Conservation (phyloP, 345 rosid genomes). For the Pistacia vera region DNA sequence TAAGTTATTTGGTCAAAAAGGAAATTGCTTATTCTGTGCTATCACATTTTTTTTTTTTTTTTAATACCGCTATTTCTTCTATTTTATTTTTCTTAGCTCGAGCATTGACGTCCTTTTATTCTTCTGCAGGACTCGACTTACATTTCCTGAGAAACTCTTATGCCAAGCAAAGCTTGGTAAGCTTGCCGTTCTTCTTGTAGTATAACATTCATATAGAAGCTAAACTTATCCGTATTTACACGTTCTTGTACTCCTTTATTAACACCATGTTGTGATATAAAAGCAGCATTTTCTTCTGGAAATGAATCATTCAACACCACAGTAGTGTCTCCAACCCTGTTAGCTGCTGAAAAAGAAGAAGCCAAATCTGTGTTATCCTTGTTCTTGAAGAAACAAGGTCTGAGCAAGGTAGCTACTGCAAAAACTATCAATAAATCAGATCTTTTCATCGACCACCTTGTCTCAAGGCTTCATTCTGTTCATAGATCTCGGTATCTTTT, state of each 20-base stretch:
- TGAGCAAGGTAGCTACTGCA: neutral
- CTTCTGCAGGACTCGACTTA: slow-evolving; percentile 24
- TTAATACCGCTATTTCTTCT: neutral
- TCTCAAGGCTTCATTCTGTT: slow-evolving; percentile 44
- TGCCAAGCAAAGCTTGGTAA: slow-evolving; percentile 36
- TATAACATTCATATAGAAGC: neutral
- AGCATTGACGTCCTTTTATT: neutral
- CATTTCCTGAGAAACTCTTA: slow-evolving; percentile 26
- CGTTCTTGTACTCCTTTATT: neutral
- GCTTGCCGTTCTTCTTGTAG: neutral
- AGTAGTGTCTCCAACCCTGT: slow-evolving; percentile 7
- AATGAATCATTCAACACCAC: slow-evolving; percentile 33
- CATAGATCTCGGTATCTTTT: slow-evolving; percentile 53
- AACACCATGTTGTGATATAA: neutral
- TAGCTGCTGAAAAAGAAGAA: slow-evolving; percentile 54
- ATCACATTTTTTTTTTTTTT: neutral
- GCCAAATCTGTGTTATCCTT: slow-evolving; percentile 33
- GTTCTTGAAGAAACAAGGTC: neutral
- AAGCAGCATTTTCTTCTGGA: slow-evolving; percentile 34
- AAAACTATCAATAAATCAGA: slow-evolving; percentile 40
- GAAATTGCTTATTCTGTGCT: too few species aligned
- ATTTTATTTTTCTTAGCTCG: neutral
- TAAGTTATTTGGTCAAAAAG: neutral
- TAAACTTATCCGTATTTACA: neutral
- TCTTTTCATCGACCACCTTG: slow-evolving; percentile 46